Evolutionary conservation across 306 rosid genomes (phyloP).

Genomic region (Pyrus betulifolia): DNA sequence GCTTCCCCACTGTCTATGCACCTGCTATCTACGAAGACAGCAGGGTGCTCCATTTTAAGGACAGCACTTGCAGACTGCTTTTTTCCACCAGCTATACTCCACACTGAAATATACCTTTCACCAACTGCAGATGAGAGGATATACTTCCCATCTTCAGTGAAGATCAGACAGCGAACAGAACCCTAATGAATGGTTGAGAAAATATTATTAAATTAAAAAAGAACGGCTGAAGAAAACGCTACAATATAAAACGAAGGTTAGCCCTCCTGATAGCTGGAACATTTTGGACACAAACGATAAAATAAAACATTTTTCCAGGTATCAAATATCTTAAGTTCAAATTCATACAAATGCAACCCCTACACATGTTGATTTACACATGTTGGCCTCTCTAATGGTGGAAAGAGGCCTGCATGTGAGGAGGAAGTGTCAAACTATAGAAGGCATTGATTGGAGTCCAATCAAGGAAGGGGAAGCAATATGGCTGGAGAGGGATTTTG

Average conservation of each 20-base stretch:
- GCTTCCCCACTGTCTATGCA: slow-evolving; percentile 32
- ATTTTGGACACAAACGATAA: neutral
- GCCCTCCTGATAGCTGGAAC: neutral
- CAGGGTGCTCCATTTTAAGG: slow-evolving; percentile 93
- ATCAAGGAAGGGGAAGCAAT: neutral
- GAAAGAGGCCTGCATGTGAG: neutral
- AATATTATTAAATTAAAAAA: slow-evolving; percentile 6
- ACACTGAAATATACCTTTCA: slow-evolving; percentile 83
- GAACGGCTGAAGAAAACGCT: neutral
- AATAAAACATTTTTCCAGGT: neutral
- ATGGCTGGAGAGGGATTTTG: neutral
- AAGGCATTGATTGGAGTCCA: neutral
- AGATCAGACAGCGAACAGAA: slow-evolving; percentile 71
- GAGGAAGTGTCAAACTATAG: neutral
- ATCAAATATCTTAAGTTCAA: neutral
- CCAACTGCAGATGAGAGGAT: slow-evolving; percentile 78
- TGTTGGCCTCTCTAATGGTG: neutral
- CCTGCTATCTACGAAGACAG: slow-evolving; percentile 72
- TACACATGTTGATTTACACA: neutral
- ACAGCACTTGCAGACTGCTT: slow-evolving; percentile 73
- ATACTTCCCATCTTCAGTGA: slow-evolving; percentile 79
- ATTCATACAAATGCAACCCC: neutral
- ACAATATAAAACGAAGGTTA: neutral
- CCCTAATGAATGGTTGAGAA: slow-evolving; percentile 48
- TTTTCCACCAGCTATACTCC: slow-evolving; percentile 60